Evolutionary conservation across 768 basidiomycete genomes (phyloP), one percentile per base, ranked within the genome.

Genomic region (Sarcomyxa edulis): DNA sequence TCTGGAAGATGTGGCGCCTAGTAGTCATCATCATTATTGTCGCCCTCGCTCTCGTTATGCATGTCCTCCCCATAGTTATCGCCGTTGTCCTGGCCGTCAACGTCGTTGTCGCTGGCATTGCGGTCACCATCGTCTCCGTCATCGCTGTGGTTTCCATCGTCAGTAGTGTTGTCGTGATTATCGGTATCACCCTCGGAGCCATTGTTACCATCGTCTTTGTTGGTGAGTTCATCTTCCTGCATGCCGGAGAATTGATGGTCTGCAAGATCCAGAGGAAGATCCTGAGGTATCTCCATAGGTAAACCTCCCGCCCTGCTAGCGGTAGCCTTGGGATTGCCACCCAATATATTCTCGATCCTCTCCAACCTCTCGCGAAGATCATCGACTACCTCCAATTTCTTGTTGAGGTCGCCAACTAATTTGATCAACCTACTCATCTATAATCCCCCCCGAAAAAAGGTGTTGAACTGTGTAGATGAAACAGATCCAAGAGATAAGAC

Each of bases 331-430:
- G 31, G 28, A 5, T 21, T 15, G 21, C 18, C 38, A 5, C 24
- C n/a, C 7, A 39, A 21, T 9, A 39, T 6, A 15, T 39, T 31
- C 19, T 39, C 38, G 29, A 39, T 39, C n/a, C 25, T 39, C 8
- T 28, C 38, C 11, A 39, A 31, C 12, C 30, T 32, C 11, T 20
- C n/a, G n/a, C n/a, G n/a, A n/a, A n/a, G n/a, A n/a, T n/a, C n/a
- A n/a, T n/a, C n/a, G n/a, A n/a, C n/a, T n/a, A n/a, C n/a, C n/a
- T n/a, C n/a, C n/a, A n/a, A n/a, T n/a, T n/a, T n/a, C n/a, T n/a
- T n/a, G n/a, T n/a, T n/a, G n/a, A n/a, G n/a, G n/a, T n/a, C n/a
- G n/a, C n/a, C n/a, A n/a, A n/a, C n/a, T n/a, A n/a, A n/a, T n/a
- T n/a, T n/a, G n/a, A n/a, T n/a, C n/a, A n/a, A n/a, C n/a, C n/a